Evolutionary conservation across 106 monocot genomes (phyloP).

Genomic region (Dendrobium officinale): DNA sequence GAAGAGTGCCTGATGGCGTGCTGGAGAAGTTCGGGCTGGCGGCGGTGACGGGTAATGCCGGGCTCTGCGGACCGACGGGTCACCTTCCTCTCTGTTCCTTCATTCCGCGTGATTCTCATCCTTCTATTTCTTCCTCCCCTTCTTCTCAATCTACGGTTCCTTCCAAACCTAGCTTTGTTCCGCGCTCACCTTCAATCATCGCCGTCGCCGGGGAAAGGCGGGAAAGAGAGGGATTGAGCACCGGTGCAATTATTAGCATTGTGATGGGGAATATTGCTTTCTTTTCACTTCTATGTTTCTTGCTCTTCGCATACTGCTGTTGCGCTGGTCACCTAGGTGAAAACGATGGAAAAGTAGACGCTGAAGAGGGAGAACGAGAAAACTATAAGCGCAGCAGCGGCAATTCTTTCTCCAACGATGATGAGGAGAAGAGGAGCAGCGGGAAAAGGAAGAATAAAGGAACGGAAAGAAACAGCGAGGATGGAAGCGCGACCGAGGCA

Average conservation of each 20-base stretch:
- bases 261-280: slow-evolving; percentile 18
- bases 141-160: slow-evolving; percentile 21
- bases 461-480: neutral
- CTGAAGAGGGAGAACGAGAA: neutral
- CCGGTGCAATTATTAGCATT: slow-evolving; percentile 24
- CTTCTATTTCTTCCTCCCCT: slow-evolving; percentile 11
- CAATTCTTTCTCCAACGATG: neutral
- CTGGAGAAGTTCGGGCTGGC: slow-evolving; percentile 32
- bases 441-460: slow-evolving; percentile 7
- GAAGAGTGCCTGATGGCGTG: slow-evolving; percentile 36
- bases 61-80: slow-evolving; percentile 35
- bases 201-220: neutral
- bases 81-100: slow-evolving; percentile 30
- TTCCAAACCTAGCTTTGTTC: slow-evolving; percentile 31
- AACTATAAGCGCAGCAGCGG: neutral
- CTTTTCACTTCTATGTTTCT: slow-evolving; percentile 13
- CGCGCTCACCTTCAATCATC: neutral
- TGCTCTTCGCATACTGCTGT: slow-evolving; percentile 25
- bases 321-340: neutral
- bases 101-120: slow-evolving; percentile 6
- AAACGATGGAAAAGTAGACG: slow-evolving; percentile 6
- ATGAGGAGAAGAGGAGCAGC: slow-evolving; percentile 9
- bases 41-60: slow-evolving; percentile 40
- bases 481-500: slow-evolving; percentile 11
- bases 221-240: slow-evolving; percentile 12